Evolutionary conservation across 176 grass and related monocot genomes (phyloP), one percentile per base, ranked within the genome.

Genomic region (Juncus inflexus): DNA sequence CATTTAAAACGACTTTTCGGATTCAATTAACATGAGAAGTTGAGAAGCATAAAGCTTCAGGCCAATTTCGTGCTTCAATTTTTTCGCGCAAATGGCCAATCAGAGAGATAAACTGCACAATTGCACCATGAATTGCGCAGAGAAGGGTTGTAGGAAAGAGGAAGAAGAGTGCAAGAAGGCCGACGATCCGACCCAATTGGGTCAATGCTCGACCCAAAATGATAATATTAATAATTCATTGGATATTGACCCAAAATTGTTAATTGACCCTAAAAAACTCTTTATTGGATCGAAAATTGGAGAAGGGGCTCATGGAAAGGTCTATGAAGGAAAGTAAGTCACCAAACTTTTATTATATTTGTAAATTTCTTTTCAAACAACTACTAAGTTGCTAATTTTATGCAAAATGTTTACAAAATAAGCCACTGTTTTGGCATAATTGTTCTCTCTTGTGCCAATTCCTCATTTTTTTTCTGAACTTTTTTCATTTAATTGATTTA

Each of bases 281-380:
- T 99, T 89, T 72, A 77, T 99, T 56, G 83, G 83, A 50, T 79
- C 86, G 60, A 92, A 87, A 75, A 92, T 99, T 42, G 94, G 94
- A 71, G 94, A 99, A 81, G 94, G 94, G 38, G 94, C 94, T 73
- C 94, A 99, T 39, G 94, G 87, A 6, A 99, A 92, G 64, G 94
- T 99, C 83, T 99, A 99, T 50, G 87, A 87, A 83, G 94, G 94
- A 15, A 99, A 92, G 94, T 99, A 84, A 82, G 94, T 74, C 3
- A 19, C 3, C 47, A 74, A 54, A 43, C 52, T 14, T 7, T 58
- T 53, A 55, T 58, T 50, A 51, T 38, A 42, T 42, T 67, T 73
- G 39, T 15, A 35, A 10, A 38, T 67, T 13, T 38, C 10, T 58
- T 4, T 16, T 70, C 15, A 28, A 50, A 3, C 50, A 35, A 42